A percentile compares a stretch with the other conserved stretches of the same genome.
Evolutionary conservation across 495 filamentous ascomycete genomes (phyloP).

Genomic region (Talaromyces nanjingensis): DNA sequence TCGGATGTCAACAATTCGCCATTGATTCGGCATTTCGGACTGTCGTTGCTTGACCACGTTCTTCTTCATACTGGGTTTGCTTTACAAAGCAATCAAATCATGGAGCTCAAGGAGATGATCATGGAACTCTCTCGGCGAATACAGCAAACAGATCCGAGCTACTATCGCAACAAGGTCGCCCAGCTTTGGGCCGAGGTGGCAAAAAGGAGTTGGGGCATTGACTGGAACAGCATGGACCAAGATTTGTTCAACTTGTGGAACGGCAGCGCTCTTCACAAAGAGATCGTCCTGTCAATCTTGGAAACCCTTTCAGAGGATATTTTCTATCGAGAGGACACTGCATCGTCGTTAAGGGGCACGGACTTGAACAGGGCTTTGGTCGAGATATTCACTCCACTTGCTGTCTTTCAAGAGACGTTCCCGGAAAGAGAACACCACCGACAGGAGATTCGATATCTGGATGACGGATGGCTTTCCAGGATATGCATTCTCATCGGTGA

Average conservation of each 20-base stretch:
- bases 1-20: slow-evolving; percentile 62
- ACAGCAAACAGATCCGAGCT: slow-evolving; percentile 66
- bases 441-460: slow-evolving; percentile 59
- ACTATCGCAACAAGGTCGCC: slow-evolving; percentile 89
- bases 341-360: slow-evolving; percentile 72
- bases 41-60: slow-evolving; percentile 83
- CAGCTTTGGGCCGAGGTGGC: slow-evolving; percentile 92
- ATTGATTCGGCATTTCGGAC: slow-evolving; percentile 85
- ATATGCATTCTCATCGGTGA: slow-evolving; percentile 66
- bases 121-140: slow-evolving; percentile 70
- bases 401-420: slow-evolving; percentile 65
- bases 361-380: slow-evolving; percentile 82
- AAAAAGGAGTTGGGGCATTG: slow-evolving; percentile 82
- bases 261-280: slow-evolving; percentile 64
- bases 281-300: slow-evolving; percentile 73
- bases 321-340: slow-evolving; percentile 81
- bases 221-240: slow-evolving; percentile 93
- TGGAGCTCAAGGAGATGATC: slow-evolving; percentile 62
- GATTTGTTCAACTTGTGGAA: slow-evolving; percentile 76
- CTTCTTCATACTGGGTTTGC: slow-evolving; percentile 76
- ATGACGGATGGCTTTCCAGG: slow-evolving; percentile 81
- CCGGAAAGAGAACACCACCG: slow-evolving; percentile 55
- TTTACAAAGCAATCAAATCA: slow-evolving; percentile 55
- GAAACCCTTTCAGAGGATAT: slow-evolving; percentile 95
- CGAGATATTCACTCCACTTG: slow-evolving; percentile 80